Evolutionary conservation across 805 yeast genomes (phyloP).

Genomic region (Candida silvicultrix): DNA sequence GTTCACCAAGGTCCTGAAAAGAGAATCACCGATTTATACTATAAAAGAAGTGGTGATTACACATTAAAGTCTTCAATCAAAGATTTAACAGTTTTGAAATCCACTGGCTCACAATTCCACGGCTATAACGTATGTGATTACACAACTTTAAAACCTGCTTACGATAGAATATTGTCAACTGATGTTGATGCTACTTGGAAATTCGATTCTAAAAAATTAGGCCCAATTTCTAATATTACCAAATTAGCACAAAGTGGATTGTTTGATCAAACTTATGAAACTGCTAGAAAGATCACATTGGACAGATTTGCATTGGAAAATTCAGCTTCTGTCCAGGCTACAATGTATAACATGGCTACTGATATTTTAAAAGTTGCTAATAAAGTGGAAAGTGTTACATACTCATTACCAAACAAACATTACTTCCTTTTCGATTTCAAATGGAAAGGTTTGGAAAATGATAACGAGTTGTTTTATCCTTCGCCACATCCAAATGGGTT

Average conservation of each 20-base stretch:
- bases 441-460: conserved; percentile 80
- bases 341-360: conserved; percentile 89
- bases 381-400: conserved; percentile 57
- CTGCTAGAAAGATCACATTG: conserved; percentile 64
- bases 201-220: conserved; percentile 46
- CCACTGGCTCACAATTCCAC: conserved; percentile 90
- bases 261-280: conserved; percentile 59
- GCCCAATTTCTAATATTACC: conserved; percentile 43
- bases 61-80: conserved; percentile 62
- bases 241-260: conserved; percentile 45
- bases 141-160: conserved; percentile 80
- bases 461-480: conserved; percentile 84
- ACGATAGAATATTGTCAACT: conserved; percentile 82
- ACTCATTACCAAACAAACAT: conserved; percentile 87
- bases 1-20: conserved; percentile 79
- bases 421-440: conserved; percentile 73
- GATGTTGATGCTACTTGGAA: conserved; percentile 74
- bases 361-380: conserved; percentile 57
- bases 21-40: conserved; percentile 51
- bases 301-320: conserved; percentile 77
- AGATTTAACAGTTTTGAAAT: conserved; percentile 78
- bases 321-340: conserved; percentile 94
- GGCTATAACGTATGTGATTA: conserved; percentile 83
- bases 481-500: conserved; percentile 90
- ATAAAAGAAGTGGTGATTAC: conserved; percentile 46